A percentile compares a stretch with the other conserved stretches of the same genome.
Conservation (phyloP, 78 protist species). For the Dictyostelium citrinum region DNA sequence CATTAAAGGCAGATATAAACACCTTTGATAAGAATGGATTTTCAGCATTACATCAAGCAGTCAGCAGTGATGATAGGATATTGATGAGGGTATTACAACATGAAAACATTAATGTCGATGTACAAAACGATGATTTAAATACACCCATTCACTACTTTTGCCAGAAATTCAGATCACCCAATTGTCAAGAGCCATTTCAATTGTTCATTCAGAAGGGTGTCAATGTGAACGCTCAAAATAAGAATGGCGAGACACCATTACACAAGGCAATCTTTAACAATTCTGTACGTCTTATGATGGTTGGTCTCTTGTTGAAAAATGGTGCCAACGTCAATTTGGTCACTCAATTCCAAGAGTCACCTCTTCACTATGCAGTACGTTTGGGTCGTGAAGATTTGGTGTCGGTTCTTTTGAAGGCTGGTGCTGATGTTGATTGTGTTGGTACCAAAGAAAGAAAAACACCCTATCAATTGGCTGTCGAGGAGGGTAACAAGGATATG, state of each 20-base stretch:
- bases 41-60: constrained; percentile 79
- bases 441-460: constrained; percentile 52
- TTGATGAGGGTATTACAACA: constrained; percentile 6
- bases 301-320: constrained; percentile 32
- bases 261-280: constrained; percentile 83
- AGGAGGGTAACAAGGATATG: constrained; percentile 43
- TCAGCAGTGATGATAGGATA: constrained; percentile 33
- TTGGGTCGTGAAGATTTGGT: constrained; percentile 83
- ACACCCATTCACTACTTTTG: constrained; percentile 85
- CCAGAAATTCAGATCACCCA: constrained; percentile 72
- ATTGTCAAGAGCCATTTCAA: constrained; percentile 67
- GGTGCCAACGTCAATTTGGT: constrained; percentile 75
- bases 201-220: constrained; percentile 70
- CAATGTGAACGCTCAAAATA: constrained; percentile 68
- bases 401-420: constrained; percentile 68
- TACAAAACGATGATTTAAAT: constrained; percentile 72
- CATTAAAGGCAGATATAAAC: constrained; percentile 65
- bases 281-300: constrained; percentile 71
- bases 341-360: constrained; percentile 49
- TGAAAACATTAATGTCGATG: constrained; percentile 70
- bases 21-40: constrained; percentile 67
- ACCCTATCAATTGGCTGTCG: constrained; percentile 71
- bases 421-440: constrained; percentile 59
- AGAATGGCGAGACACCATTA: constrained; percentile 84
- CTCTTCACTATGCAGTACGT: constrained; percentile 82